Evolutionary conservation across 306 rosid genomes (phyloP), one percentile per base, ranked within the genome.

Genomic region (Quercus aquifolioides): DNA sequence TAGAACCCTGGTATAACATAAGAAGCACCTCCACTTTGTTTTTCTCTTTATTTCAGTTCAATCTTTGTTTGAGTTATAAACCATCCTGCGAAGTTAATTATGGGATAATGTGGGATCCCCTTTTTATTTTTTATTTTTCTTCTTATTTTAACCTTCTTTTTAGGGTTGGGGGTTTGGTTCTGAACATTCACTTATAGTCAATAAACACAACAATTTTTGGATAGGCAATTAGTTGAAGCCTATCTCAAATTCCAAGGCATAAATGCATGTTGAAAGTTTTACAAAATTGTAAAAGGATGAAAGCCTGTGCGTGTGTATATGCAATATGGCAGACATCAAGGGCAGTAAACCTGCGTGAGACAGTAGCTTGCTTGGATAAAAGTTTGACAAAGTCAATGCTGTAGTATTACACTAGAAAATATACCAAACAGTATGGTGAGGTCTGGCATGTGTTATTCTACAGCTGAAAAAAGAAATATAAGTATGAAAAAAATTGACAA

Each of bases 241-340:
- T 26, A 60, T 38, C 46, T 60, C 28, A 60, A 23, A 23, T 56
- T n/a, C 11, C 19, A 11, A 74, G 33, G 38, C 46, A 38, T 38
- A 33, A 11, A 77, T 81, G 75, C 83, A 69, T 33, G 58, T 31
- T 31, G 6, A 14, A 60, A 15, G 55, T 57, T 71, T n/a, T 5
- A 83, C 56, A 56, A 21, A 60, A 63, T 28, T 35, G 26, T 17
- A 26, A 31, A 31, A 55, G 73, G 31, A 79, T 46, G 49, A 64
- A 74, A 12, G 26, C 65, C 13, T 69, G 33, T 68, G 26, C 65
- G 11, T 76, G 31, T 68, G 71, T 63, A 59, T 72, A 72, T 75
- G 25, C 76, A 18, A 54, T 18, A 67, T 60, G 38, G 18, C 75
- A 63, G 41, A 23, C 57, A 69, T 25, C 51, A 56, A 46, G 2